These are phyloP conservation scores for Aspergillus fijiensis DNA, from an alignment of 2,329 filamentous ascomycete species.

Conservation along the genomic window DNA sequence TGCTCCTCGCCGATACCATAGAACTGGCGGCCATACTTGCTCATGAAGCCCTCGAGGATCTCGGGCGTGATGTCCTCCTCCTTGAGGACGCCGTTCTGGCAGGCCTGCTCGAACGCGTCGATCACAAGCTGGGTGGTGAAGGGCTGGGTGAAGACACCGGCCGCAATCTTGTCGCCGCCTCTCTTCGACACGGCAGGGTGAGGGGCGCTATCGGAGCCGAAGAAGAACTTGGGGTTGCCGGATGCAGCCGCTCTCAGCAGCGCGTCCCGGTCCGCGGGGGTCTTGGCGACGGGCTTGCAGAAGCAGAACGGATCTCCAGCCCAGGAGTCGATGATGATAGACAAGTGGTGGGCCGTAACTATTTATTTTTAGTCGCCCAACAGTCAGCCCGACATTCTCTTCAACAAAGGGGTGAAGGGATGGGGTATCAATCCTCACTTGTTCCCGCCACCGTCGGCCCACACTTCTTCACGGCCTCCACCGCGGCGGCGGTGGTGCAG, in stretches of 20 bases:
- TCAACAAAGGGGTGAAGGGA: neutral
- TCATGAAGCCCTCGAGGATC: constrained; percentile 58
- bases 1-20: constrained; percentile 54
- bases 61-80: constrained; percentile 57
- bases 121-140: constrained; percentile 59
- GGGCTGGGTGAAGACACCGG: constrained; percentile 64
- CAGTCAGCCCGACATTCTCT: neutral
- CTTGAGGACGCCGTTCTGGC: constrained; percentile 53
- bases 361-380: neutral
- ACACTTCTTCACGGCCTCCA: constrained; percentile 74
- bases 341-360: constrained; percentile 81
- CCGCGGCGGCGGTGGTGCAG: constrained; percentile 79
- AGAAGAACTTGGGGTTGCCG: constrained; percentile 63
- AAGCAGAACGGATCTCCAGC: constrained; percentile 73
- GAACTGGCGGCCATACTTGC: constrained; percentile 57
- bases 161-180: constrained; percentile 52
- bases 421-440: constrained; percentile 3
- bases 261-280: constrained; percentile 69
- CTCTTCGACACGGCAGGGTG: constrained; percentile 58
- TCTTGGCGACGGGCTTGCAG: constrained; percentile 74
- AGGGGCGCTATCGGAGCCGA: constrained; percentile 72
- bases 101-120: constrained; percentile 57
- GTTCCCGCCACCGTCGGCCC: constrained; percentile 68
- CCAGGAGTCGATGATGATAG: constrained; percentile 75
- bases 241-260: constrained; percentile 62